phyloP scores from a whole-genome alignment of 2,329 filamentous ascomycete genomes.

The Fusarium sp. region DNA sequence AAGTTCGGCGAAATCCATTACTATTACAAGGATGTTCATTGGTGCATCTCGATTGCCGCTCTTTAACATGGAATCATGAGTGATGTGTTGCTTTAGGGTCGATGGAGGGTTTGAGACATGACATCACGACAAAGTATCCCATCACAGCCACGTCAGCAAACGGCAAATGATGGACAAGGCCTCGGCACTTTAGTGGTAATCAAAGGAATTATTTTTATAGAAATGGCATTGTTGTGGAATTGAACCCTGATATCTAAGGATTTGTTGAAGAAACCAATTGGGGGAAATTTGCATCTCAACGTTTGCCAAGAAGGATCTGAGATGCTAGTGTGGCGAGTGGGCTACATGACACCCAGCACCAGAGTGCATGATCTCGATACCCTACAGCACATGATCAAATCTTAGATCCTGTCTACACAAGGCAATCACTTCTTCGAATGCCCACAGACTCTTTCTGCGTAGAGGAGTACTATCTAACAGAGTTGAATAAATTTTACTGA shows the following conservation, averaged over 20 bases:
- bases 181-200: too few species aligned
- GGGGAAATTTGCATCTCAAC: not conserved
- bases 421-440: too few species aligned
- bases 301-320: constrained; percentile 2
- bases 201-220: too few species aligned
- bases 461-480: too few species aligned
- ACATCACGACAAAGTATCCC: constrained; percentile 3
- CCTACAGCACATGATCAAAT: not conserved
- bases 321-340: not conserved
- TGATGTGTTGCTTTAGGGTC: constrained; percentile 27
- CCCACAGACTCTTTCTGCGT: too few species aligned
- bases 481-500: too few species aligned
- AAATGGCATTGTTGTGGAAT: too few species aligned
- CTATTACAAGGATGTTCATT: constrained; percentile 28
- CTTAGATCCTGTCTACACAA: too few species aligned
- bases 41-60: constrained; percentile 4
- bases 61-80: constrained; percentile 8
- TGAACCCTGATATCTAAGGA: too few species aligned
- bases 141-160: not conserved
- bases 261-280: too few species aligned
- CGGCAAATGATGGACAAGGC: not conserved
- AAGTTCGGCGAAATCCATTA: constrained; percentile 12
- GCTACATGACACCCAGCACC: too few species aligned
- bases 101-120: not conserved
- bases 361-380: not conserved